Conservation (phyloP, 805 yeast species). For the Ogataea angusta region DNA sequence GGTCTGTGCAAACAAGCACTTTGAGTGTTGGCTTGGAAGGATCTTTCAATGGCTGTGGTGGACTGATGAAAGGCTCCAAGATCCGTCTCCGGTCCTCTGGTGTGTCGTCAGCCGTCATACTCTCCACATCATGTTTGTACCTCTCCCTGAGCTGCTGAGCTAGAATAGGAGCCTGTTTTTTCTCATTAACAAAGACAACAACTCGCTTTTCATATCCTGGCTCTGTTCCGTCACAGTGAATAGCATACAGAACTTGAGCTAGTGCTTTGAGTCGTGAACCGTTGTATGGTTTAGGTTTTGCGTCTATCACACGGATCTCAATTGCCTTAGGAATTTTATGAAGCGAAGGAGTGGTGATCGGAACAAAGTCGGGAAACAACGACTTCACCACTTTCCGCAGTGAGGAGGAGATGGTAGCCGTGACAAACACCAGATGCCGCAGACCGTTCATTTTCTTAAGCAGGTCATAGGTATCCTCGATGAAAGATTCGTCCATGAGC, state of each 20-base stretch:
- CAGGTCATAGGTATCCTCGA: conserved; percentile 57
- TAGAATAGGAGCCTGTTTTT: conserved; percentile 56
- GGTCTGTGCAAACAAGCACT: conserved; percentile 82
- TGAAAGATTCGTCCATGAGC: conserved; percentile 76
- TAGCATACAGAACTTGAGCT: conserved; percentile 85
- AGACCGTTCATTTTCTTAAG: conserved; percentile 48
- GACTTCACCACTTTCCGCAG: conserved; percentile 60
- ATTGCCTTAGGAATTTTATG: conserved; percentile 81
- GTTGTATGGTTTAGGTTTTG: conserved; percentile 72
- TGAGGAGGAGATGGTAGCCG: conserved; percentile 86
- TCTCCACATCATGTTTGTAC: conserved; percentile 57
- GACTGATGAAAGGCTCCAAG: conserved; percentile 60
- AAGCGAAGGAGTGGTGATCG: conserved; percentile 74
- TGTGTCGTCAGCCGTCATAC: conserved; percentile 63
- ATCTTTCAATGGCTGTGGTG: conserved; percentile 46
- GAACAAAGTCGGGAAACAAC: conserved; percentile 61
- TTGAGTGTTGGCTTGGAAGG: conserved; percentile 41
- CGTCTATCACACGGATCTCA: conserved; percentile 71
- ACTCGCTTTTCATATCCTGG: conserved; percentile 72
- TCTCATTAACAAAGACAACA: conserved; percentile 79
- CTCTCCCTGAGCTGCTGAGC: conserved; percentile 49
- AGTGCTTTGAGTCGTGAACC: conserved; percentile 82
- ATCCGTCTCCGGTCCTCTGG: conserved; percentile 56
- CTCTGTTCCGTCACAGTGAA: conserved; percentile 80
- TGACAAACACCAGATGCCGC: conserved; percentile 67